Conservation (phyloP, 148 eudicot species). For the Rhododendron ovatum region DNA sequence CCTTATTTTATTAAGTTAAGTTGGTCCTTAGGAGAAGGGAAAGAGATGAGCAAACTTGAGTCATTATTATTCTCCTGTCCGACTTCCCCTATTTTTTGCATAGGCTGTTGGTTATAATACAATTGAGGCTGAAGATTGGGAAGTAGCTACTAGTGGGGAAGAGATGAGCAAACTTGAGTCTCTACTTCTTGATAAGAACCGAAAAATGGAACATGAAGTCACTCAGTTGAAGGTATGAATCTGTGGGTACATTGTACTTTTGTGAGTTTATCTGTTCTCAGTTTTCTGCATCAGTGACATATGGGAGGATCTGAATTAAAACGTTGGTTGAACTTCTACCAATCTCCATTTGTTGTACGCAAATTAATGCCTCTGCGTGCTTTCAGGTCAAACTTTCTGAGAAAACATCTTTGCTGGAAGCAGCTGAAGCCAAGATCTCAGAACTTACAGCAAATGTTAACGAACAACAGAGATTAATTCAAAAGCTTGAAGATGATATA, state of each 20-base stretch:
- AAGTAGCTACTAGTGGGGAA: slow-evolving; percentile 95
- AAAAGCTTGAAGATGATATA: slow-evolving; percentile 99
- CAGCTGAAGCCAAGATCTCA: slow-evolving; percentile 70
- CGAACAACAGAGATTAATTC: slow-evolving; percentile 84
- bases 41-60: no score
- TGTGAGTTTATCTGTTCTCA: not conserved
- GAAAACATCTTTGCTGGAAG: slow-evolving; percentile 66
- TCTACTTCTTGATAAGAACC: slow-evolving; percentile 94
- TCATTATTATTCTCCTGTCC: slow-evolving; percentile 2
- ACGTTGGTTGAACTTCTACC: not conserved
- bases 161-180: slow-evolving; percentile 99
- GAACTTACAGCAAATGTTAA: slow-evolving; percentile 63
- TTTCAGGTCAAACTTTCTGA: slow-evolving; percentile 87
- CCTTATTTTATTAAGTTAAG: no score
- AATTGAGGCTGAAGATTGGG: slow-evolving; percentile 99
- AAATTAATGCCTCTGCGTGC: not conserved
- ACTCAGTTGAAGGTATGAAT: slow-evolving; percentile 80
- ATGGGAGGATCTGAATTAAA: not conserved
- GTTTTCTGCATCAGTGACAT: not conserved
- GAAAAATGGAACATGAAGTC: slow-evolving; percentile 95
- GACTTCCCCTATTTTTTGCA: slow-evolving; percentile 15
- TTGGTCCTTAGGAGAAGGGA: no score
- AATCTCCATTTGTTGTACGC: not conserved
- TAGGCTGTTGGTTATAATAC: slow-evolving; percentile 99
- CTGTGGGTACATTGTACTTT: not conserved